Evolutionary conservation across 768 basidiomycete species (phyloP).

Genomic region (Boletus tomentosulus): DNA sequence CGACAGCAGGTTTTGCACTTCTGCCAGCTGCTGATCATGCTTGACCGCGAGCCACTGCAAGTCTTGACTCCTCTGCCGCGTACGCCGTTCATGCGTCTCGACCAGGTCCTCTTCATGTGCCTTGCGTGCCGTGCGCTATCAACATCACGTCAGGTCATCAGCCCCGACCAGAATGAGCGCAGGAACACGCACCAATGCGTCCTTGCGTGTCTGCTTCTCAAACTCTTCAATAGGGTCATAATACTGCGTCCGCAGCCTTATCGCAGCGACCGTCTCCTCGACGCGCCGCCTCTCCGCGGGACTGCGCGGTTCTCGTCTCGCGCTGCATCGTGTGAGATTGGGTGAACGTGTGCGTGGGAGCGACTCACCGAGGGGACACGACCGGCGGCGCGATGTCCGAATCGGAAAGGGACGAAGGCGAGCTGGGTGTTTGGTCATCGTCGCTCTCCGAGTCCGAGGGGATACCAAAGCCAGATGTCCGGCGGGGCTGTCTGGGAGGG

Average conservation of each 20-base stretch:
- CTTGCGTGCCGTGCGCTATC: conserved; percentile 38
- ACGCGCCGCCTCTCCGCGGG: conserved; percentile 34
- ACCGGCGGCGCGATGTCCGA: conserved; percentile 41
- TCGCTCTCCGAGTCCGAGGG: conserved; percentile 49
- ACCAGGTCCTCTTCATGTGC: conserved; percentile 21
- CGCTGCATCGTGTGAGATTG: conserved; percentile 6
- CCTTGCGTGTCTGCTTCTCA: conserved; percentile 44
- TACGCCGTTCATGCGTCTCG: conserved; percentile 16
- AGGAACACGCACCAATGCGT: conserved; percentile 39
- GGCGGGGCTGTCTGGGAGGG: conserved; percentile 20
- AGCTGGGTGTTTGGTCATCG: conserved; percentile 29
- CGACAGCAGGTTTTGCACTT: conserved; percentile 46
- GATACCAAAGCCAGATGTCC: conserved; percentile 51
- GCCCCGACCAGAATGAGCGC: background rate
- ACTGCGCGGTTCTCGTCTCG: conserved; percentile 19
- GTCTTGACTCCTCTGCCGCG: conserved; percentile 8
- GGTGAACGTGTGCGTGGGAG: background rate
- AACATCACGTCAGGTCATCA: background rate
- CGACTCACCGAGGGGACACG: conserved; percentile 33
- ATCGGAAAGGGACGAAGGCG: conserved; percentile 35
- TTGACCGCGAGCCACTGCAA: conserved; percentile 33
- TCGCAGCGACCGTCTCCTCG: conserved; percentile 45
- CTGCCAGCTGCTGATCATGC: conserved; percentile 48
- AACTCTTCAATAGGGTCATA: conserved; percentile 49
- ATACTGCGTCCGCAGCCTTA: conserved; percentile 40